These are phyloP conservation scores for Colletotrichum graminicola DNA, from an alignment of 2,329 filamentous ascomycete species.

Conservation along the genomic window DNA sequence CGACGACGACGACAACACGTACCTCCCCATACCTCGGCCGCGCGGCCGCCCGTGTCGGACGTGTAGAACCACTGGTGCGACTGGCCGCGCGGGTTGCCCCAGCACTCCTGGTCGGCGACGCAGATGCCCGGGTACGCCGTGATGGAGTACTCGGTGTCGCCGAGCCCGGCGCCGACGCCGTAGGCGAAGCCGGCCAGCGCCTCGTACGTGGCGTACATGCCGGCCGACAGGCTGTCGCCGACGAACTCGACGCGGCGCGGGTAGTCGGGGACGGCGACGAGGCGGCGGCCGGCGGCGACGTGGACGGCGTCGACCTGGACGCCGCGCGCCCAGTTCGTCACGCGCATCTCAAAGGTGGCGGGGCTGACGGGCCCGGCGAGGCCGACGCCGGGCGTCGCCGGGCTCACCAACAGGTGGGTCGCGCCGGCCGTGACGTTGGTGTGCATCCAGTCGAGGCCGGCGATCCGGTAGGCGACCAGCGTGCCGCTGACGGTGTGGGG, in stretches of 20 bases:
- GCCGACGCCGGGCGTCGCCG: constrained; percentile 58
- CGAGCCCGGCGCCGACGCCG: constrained; percentile 67
- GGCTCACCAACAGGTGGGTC: constrained; percentile 67
- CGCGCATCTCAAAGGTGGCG: constrained; percentile 67
- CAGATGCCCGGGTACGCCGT: constrained; percentile 71
- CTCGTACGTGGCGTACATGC: constrained; percentile 71
- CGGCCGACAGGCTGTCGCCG: constrained; percentile 63
- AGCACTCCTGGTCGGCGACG: constrained; percentile 67
- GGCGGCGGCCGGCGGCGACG: constrained; percentile 56
- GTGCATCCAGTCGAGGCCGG: constrained; percentile 70
- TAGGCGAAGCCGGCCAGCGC: constrained; percentile 68
- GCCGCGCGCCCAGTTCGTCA: constrained; percentile 72
- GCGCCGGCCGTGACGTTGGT: constrained; percentile 69
- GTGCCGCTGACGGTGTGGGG: constrained; percentile 61
- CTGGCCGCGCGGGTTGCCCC: constrained; percentile 63
- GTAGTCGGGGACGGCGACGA: constrained; percentile 58
- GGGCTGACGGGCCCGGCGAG: constrained; percentile 57
- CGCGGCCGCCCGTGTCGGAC: constrained; percentile 64
- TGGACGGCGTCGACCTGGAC: constrained; percentile 68
- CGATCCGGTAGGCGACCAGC: constrained; percentile 69
- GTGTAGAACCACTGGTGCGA: constrained; percentile 70
- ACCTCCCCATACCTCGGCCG: constrained; percentile 57
- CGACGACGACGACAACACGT: constrained; percentile 45
- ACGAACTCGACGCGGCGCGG: constrained; percentile 58
- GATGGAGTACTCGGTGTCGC: constrained; percentile 69